These are phyloP conservation scores for Lipomyces sp. DNA, from an alignment of 805 yeast species.

Conservation along the genomic window DNA sequence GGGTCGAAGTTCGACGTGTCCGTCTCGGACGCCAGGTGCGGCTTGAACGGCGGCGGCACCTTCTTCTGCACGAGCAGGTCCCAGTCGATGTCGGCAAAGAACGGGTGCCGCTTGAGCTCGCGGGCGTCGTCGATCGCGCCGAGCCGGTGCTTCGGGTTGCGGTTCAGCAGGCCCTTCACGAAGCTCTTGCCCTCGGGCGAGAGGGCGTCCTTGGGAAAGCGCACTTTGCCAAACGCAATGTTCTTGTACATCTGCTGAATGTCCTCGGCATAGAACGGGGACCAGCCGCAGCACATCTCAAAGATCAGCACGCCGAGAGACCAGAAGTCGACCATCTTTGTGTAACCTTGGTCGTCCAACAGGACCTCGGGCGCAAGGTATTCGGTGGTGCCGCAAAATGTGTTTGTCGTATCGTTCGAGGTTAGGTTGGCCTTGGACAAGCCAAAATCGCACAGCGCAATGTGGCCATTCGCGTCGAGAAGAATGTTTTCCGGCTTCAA, in stretches of 20 bases:
- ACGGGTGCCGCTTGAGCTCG: conserved; percentile 87
- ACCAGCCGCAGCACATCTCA: conserved; percentile 99
- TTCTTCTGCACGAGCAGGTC: conserved; percentile 68
- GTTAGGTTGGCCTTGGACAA: conserved; percentile 88
- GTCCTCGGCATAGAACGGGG: conserved; percentile 96
- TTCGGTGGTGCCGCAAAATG: conserved; percentile 98
- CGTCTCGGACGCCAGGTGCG: conserved; percentile 83
- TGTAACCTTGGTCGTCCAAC: conserved; percentile 92
- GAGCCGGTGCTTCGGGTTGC: conserved; percentile 92
- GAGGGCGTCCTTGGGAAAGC: conserved; percentile 93
- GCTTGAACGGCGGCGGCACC: conserved; percentile 95
- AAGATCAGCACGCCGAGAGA: conserved; percentile 93
- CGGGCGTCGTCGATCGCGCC: conserved; percentile 91
- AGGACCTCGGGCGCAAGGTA: conserved; percentile 96
- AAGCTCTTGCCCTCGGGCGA: conserved; percentile 91
- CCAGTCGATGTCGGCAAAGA: conserved; percentile 92
- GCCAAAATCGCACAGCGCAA: conserved; percentile 96
- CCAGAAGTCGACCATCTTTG: conserved; percentile 99
- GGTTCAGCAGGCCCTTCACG: conserved; percentile 89
- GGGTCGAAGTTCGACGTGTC: conserved; percentile 98
- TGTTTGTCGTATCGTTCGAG: conserved; percentile 82
- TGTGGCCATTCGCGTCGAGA: conserved; percentile 94
- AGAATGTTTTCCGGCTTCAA: conserved; percentile 94
- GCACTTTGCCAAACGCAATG: conserved; percentile 96
- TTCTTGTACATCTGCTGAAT: conserved; percentile 99